Conservation (phyloP, 192 early-diverging fungal species). For the Blastocladiella britannica region DNA sequence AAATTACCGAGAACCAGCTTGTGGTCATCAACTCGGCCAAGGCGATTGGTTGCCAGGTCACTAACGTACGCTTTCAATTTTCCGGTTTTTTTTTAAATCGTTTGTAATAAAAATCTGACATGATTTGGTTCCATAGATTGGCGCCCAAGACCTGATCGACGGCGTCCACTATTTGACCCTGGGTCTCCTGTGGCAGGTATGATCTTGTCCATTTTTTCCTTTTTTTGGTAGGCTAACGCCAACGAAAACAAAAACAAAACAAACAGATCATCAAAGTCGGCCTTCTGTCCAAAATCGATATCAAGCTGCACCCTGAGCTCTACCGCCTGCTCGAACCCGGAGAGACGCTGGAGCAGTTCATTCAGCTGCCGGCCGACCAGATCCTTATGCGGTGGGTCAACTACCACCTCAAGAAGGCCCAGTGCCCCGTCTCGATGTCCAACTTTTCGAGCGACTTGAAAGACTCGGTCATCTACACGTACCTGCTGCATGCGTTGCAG, state of each 20-base stretch:
- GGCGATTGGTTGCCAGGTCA: constrained; percentile 92
- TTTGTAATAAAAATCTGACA: not conserved
- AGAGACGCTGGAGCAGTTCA: constrained; percentile 83
- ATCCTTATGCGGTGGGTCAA: constrained; percentile 98
- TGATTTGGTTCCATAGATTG: constrained; percentile 37
- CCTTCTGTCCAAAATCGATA: constrained; percentile 86
- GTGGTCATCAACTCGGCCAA: constrained; percentile 98
- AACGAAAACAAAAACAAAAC: too few species aligned
- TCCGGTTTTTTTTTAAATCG: too few species aligned
- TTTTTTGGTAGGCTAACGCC: not conserved
- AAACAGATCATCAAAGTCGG: constrained; percentile 99
- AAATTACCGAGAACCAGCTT: constrained; percentile 98
- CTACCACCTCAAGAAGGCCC: constrained; percentile 88
- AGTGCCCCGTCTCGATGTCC: constrained; percentile 52
- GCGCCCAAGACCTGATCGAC: constrained; percentile 86
- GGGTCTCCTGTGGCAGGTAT: constrained; percentile 91
- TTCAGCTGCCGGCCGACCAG: constrained; percentile 83
- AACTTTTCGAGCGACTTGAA: constrained; percentile 87
- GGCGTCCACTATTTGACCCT: constrained; percentile 90
- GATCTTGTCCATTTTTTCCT: not conserved
- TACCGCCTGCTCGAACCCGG: constrained; percentile 82
- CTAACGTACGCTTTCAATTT: constrained; percentile 32
- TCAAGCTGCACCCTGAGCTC: constrained; percentile 93
- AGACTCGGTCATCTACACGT: constrained; percentile 88
- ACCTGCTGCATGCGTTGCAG: constrained; percentile 78